Evolutionary conservation across 1,139 yeast genomes (phyloP).

Genomic region (Geotrichum australiense): DNA sequence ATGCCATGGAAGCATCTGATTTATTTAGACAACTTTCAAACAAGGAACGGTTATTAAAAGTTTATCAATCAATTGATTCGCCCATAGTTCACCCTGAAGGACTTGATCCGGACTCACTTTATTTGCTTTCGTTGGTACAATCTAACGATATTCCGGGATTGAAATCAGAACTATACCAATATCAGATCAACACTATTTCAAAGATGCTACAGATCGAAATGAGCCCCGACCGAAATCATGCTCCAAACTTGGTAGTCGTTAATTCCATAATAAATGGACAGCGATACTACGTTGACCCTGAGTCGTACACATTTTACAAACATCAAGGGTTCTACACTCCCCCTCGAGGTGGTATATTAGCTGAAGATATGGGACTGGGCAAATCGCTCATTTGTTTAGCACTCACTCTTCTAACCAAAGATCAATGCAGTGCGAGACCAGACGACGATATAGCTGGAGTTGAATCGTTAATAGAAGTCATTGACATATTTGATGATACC

Average conservation of each 20-base stretch:
- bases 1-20: slow-evolving; percentile 23
- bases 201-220: slow-evolving; percentile 54
- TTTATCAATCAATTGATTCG: slow-evolving; percentile 12
- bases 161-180: slow-evolving; percentile 45
- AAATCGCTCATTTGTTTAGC: slow-evolving; percentile 63
- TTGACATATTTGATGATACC: neutral
- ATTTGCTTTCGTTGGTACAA: slow-evolving; percentile 22
- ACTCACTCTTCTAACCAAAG: slow-evolving; percentile 49
- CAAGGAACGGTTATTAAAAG: slow-evolving; percentile 22
- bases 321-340: slow-evolving; percentile 36
- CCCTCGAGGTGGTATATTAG: slow-evolving; percentile 57
- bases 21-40: slow-evolving; percentile 37
- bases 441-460: slow-evolving; percentile 19
- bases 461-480: neutral
- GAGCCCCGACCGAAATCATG: slow-evolving; percentile 31
- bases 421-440: slow-evolving; percentile 46
- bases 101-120: slow-evolving; percentile 21
- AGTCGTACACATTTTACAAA: slow-evolving; percentile 23
- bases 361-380: slow-evolving; percentile 75
- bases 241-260: slow-evolving; percentile 42
- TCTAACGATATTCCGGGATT: slow-evolving; percentile 42
- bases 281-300: slow-evolving; percentile 35
- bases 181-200: slow-evolving; percentile 51
- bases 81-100: slow-evolving; percentile 21
- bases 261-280: slow-evolving; percentile 21